phyloP scores from a whole-genome alignment of 257 asterid species.

The Primulina tabacum region DNA sequence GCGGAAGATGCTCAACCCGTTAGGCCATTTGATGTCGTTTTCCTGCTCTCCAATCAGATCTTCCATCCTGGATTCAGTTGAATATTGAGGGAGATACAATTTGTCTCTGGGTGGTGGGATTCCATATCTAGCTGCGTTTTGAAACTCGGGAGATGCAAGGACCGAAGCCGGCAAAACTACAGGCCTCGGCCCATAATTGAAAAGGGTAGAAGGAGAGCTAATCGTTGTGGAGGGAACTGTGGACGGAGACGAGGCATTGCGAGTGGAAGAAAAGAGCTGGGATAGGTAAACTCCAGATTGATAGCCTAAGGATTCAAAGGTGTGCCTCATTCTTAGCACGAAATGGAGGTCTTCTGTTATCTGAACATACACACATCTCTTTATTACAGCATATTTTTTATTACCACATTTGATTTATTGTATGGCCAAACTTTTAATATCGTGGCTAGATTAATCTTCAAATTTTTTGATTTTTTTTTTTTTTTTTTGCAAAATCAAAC shows the following conservation, averaged over 20 bases:
- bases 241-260: conserved; percentile 50
- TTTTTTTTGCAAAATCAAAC: too few species aligned
- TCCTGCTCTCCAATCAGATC: conserved; percentile 69
- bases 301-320: conserved; percentile 85
- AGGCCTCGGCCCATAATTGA: conserved; percentile 82
- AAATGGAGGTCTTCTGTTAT: conserved; percentile 94
- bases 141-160: conserved; percentile 55
- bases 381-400: too few species aligned
- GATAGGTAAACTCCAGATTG: conserved; percentile 93
- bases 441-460: too few species aligned
- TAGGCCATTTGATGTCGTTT: conserved; percentile 90
- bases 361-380: conserved; percentile 32
- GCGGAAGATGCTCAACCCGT: conserved; percentile 68
- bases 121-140: conserved; percentile 46
- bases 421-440: too few species aligned
- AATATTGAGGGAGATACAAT: conserved; percentile 74
- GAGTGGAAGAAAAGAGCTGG: conserved; percentile 80
- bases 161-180: conserved; percentile 33
- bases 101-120: conserved; percentile 60
- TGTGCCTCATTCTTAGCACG: conserved; percentile 95
- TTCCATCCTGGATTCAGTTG: conserved; percentile 60
- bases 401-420: too few species aligned
- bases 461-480: too few species aligned
- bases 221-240: conserved; percentile 46
- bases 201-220: conserved; percentile 57